Evolutionary conservation across 2,329 filamentous ascomycete species (phyloP).

Genomic region (Verticillium albo-atrum): DNA sequence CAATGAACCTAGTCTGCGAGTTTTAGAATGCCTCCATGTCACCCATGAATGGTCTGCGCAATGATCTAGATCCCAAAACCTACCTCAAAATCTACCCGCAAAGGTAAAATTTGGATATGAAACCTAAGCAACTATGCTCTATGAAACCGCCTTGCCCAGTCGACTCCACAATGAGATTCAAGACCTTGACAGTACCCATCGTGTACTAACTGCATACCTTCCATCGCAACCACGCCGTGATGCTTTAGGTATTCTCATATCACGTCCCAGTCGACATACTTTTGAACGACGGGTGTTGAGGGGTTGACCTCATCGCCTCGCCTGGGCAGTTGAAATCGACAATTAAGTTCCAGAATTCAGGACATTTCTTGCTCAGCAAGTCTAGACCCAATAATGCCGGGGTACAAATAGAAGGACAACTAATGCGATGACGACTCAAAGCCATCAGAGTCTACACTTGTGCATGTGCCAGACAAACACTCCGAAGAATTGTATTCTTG

Average conservation of each 20-base stretch:
- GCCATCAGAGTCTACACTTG: neutral
- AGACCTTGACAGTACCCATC: neutral
- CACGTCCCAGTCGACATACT: neutral
- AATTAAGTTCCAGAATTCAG: neutral
- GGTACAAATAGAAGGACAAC: neutral
- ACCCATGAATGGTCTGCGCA: neutral
- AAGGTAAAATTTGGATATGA: neutral
- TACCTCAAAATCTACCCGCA: neutral
- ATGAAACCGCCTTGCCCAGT: neutral
- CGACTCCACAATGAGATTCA: neutral
- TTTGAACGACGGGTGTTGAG: neutral
- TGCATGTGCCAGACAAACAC: neutral
- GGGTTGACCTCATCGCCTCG: neutral
- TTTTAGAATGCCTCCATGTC: neutral
- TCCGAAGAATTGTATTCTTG: constrained; percentile 18
- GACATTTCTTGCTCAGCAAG: neutral
- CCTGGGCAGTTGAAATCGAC: neutral
- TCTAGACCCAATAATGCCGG: neutral
- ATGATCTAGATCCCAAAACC: neutral
- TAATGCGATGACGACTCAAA: neutral
- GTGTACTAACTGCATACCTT: neutral
- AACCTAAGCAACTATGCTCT: neutral
- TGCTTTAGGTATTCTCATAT: neutral
- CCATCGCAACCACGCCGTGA: neutral
- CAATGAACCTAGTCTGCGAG: neutral